Evolutionary conservation across 345 rosid genomes (phyloP), one percentile per base, ranked within the genome.

Genomic region (Draba incana): DNA sequence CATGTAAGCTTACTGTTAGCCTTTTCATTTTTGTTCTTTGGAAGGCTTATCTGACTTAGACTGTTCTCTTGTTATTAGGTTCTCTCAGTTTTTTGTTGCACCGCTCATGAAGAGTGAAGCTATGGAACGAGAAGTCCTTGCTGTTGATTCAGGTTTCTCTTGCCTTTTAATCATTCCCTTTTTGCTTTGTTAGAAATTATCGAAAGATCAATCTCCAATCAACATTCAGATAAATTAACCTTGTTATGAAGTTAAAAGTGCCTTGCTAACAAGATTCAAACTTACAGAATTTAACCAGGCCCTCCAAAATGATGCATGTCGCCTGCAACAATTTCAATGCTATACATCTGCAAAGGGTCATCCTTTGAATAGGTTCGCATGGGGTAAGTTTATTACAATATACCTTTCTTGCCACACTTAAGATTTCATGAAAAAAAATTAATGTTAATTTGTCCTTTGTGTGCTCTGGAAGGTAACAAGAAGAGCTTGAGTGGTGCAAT

Each of bases 81-180:
- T 94, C 81, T 94, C 99, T 64, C 96, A 94, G 78, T 94, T 94
- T 84, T 94, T 94, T 75, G 79, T 94, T 80, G 86, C 98, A n/a
- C 99, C 99, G 51, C 92, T 94, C 38, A 83, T 94, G 76, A 94
- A 94, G 78, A 73, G 66, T 64, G 99, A 89, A 75, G 95, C 99
- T 8, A 91, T 94, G 99, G 95, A 94, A 65, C 79, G 99, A 47
- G 99, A 94, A 79, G 85, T 91, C 39, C 96, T 94, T 80, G 95
- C 99, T 53, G 90, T 94, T 38, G 99, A 94, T 81, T 94, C 99
- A 80, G 99, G 99, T 91, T 57, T 60, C 57, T 57, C 56, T 51
- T 45, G 48, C 68, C 24, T 70, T 44, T 63, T 10, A 38, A 52
- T 62, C 63, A 42, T 49, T 28, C 37, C 45, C 46, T 49, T 66